Evolutionary conservation across 768 basidiomycete species (phyloP), one percentile per base, ranked within the genome.

Genomic region (Wakefieldia striispora): DNA sequence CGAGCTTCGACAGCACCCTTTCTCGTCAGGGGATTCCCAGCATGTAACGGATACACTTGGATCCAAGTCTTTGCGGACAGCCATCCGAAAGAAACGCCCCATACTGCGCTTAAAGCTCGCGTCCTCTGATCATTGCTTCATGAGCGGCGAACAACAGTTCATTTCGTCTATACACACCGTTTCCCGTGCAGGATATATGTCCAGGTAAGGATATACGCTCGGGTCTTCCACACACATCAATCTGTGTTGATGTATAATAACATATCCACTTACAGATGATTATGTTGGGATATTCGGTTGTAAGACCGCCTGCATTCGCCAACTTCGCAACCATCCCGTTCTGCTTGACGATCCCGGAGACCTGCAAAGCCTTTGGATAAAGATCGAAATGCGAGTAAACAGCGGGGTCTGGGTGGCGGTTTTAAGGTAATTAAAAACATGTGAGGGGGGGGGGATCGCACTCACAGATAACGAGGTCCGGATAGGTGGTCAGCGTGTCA

Each of bases 311-410:
- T 12, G 43, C 23, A 34, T 52, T 44, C 24, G n/a, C 21, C 43
- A 54, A 43, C 33, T 19, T 45, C n/a, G 48, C 45, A 13, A 23
- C 40, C 4, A 54, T 14, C 23, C 23, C 76, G 84, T 58, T 84
- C 81, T 37, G 80, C 78, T 20, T 82, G 63, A 51, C 79, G 73
- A 45, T 80, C 67, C 77, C 74, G 5, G 70, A 65, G 27, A 68
- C 64, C 4, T 58, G 60, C 26, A 59, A 42, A 7, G 50, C 53
- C 9, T 55, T 35, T 29, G 75, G 76, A 58, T 75, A 77, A 10
- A 76, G 50, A 19, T 70, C 64, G 26, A 78, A 63, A 51, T 71
- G 52, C 6, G 77, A 76, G 53, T 78, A 77, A 26, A 63, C 58
- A 4, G 65, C 51, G n/a, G 64, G 68, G 55, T 77, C 76, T 76